Evolutionary conservation across 1,284 basidiomycete genomes (phyloP).

Genomic region (Malassezia arunalokei): DNA sequence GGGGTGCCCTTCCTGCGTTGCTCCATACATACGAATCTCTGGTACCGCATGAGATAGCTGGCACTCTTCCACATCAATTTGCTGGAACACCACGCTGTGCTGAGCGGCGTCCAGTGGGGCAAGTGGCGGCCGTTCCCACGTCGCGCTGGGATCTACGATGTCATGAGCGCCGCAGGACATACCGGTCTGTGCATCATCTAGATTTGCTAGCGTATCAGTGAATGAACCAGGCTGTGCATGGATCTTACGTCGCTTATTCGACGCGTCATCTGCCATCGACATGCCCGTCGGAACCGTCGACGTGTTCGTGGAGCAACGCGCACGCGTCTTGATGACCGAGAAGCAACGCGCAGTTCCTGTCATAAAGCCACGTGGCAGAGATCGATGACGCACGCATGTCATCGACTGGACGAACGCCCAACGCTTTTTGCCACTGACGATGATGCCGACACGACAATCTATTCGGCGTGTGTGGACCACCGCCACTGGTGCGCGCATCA

Average conservation of each 20-base stretch:
- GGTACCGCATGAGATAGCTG: constrained; percentile 27
- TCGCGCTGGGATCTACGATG: constrained; percentile 12
- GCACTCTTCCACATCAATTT: constrained; percentile 44
- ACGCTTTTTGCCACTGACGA: not conserved
- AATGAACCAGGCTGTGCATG: constrained; percentile 26
- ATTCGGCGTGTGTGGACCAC: constrained; percentile 6
- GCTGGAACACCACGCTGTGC: constrained; percentile 27
- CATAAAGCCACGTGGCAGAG: constrained; percentile 13
- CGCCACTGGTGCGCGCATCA: not conserved
- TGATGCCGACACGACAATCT: constrained; percentile 5
- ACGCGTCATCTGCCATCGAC: too few relatives aligned
- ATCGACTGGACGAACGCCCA: not conserved
- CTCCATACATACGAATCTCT: constrained; percentile 42
- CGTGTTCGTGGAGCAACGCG: not conserved
- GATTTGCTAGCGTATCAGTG: constrained; percentile 30
- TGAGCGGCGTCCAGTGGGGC: constrained; percentile 18
- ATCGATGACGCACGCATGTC: constrained; percentile 1
- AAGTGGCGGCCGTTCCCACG: constrained; percentile 32
- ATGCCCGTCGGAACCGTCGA: too few relatives aligned
- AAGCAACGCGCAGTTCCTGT: too few relatives aligned
- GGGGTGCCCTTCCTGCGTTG: constrained; percentile 35
- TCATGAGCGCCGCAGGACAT: constrained; percentile 13
- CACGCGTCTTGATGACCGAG: constrained; percentile 2
- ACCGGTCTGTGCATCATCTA: constrained; percentile 25
- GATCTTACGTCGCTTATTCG: constrained; percentile 22